Evolutionary conservation across 2,329 filamentous ascomycete species (phyloP).

Genomic region (Elsinoe arachidis): DNA sequence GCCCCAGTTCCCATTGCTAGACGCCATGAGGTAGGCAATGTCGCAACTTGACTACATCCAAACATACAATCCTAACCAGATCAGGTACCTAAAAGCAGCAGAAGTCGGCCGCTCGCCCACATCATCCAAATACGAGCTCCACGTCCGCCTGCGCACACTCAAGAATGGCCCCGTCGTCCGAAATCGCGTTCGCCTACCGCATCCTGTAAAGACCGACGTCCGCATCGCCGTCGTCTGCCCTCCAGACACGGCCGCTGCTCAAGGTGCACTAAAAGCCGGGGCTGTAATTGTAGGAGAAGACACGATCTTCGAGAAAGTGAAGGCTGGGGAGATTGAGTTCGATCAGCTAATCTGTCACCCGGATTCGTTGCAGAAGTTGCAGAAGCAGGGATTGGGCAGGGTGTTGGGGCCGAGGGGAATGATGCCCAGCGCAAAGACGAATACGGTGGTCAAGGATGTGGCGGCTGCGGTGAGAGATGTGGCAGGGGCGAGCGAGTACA

Average conservation of each 20-base stretch:
- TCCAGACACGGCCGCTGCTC: constrained; percentile 65
- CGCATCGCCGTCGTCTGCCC: constrained; percentile 85
- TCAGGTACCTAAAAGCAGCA: constrained; percentile 78
- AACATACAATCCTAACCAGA: constrained; percentile 3
- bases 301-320: constrained; percentile 70
- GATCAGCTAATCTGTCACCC: constrained; percentile 82
- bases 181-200: constrained; percentile 78
- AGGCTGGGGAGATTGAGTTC: constrained; percentile 70
- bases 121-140: constrained; percentile 77
- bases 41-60: not conserved
- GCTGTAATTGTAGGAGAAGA: constrained; percentile 80
- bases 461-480: constrained; percentile 67
- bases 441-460: constrained; percentile 80
- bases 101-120: constrained; percentile 76
- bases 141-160: constrained; percentile 70
- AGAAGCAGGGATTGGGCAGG: constrained; percentile 70
- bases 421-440: constrained; percentile 84
- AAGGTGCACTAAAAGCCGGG: constrained; percentile 67
- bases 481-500: constrained; percentile 76
- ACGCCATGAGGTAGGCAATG: constrained; percentile 72
- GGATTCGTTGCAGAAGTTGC: constrained; percentile 66
- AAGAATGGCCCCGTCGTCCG: constrained; percentile 83
- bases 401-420: constrained; percentile 80
- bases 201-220: constrained; percentile 80
- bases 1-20: constrained; percentile 71